Conservation (phyloP, 768 basidiomycete species). For the Hysterangium stoloniferum region DNA sequence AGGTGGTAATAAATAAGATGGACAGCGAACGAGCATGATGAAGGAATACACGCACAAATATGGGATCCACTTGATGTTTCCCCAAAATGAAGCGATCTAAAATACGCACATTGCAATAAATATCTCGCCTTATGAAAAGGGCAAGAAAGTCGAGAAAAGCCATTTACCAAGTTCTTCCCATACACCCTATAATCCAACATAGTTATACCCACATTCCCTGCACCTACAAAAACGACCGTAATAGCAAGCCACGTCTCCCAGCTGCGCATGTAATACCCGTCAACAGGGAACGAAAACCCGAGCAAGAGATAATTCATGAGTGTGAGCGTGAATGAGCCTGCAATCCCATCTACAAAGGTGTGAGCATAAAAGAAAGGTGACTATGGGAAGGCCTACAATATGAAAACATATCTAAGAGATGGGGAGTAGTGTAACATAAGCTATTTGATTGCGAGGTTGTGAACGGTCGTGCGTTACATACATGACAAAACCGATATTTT, state of each 20-base stretch:
- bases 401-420: constrained; percentile 43
- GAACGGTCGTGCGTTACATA: constrained; percentile 17
- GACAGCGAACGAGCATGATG: not conserved
- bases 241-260: constrained; percentile 79
- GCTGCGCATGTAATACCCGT: constrained; percentile 69
- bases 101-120: not conserved
- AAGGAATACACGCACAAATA: constrained; percentile 25
- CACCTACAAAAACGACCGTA: constrained; percentile 68
- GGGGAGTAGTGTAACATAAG: not conserved
- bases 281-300: constrained; percentile 64
- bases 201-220: constrained; percentile 64
- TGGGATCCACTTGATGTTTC: constrained; percentile 6
- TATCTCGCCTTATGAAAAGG: not conserved
- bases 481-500: constrained; percentile 49
- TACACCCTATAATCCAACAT: constrained; percentile 69
- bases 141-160: not conserved
- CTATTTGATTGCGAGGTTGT: not conserved
- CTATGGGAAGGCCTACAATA: constrained; percentile 33
- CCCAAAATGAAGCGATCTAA: constrained; percentile 7
- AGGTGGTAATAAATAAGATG: not conserved
- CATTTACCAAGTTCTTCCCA: constrained; percentile 22
- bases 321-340: constrained; percentile 56
- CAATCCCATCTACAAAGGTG: constrained; percentile 36
- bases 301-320: constrained; percentile 70
- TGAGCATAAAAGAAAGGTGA: not conserved